A percentile compares a stretch with the other conserved stretches of the same genome.
Evolutionary conservation across 768 basidiomycete species (phyloP).

Genomic region (Roridomyces roridus): DNA sequence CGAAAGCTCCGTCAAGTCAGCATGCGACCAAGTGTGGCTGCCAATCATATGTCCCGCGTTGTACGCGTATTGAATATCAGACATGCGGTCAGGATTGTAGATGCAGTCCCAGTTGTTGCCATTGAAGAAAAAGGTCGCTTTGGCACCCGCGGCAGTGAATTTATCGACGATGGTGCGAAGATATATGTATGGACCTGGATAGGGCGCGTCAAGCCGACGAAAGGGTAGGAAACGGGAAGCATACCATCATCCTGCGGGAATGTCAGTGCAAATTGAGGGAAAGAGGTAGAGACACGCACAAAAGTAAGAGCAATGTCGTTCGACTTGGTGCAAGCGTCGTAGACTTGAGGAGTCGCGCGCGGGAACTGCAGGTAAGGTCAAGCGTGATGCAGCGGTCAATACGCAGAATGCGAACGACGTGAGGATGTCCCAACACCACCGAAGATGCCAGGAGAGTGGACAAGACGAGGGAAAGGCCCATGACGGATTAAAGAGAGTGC

Average conservation of each 20-base stretch:
- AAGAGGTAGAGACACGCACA: not conserved
- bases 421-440: not conserved
- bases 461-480: not conserved
- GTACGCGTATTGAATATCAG: slow-evolving; percentile 21
- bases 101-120: slow-evolving; percentile 26
- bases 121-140: slow-evolving; percentile 27
- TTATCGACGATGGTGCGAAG: slow-evolving; percentile 17
- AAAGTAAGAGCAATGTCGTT: slow-evolving; percentile 17
- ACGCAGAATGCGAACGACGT: not conserved
- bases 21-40: slow-evolving; percentile 54
- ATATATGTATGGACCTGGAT: slow-evolving; percentile 7
- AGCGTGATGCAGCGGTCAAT: not conserved
- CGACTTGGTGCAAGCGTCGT: slow-evolving; percentile 8
- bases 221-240: not conserved
- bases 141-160: slow-evolving; percentile 25
- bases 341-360: slow-evolving; percentile 15
- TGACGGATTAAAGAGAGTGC: not conserved
- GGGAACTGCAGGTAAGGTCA: not conserved
- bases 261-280: not conserved
- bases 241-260: slow-evolving; percentile 12
- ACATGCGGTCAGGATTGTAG: slow-evolving; percentile 9
- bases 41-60: slow-evolving; percentile 43
- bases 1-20: slow-evolving; percentile 37
- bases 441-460: slow-evolving; percentile 6
- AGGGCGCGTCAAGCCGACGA: not conserved